phyloP scores from a whole-genome alignment of 805 yeast species.

The Hanseniaspora thailandica region DNA sequence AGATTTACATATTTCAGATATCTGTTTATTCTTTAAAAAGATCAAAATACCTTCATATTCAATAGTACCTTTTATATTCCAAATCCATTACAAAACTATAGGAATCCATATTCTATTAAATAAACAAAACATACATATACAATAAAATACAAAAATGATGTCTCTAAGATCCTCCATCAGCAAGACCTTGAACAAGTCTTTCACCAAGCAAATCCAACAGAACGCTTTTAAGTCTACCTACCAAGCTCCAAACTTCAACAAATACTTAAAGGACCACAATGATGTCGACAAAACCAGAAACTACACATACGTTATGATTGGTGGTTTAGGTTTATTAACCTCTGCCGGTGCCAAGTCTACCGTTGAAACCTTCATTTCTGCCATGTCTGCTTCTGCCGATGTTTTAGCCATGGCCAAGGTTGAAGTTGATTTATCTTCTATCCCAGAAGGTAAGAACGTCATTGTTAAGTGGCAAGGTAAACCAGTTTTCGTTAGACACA shows the following conservation, averaged over 20 bases:
- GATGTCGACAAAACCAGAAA: slow-evolving; percentile 71
- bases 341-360: slow-evolving; percentile 96
- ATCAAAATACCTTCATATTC: not conserved
- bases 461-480: slow-evolving; percentile 99
- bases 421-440: slow-evolving; percentile 84
- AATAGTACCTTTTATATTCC: not conserved
- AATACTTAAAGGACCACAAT: slow-evolving; percentile 58
- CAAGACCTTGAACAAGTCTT: slow-evolving; percentile 14
- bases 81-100: not conserved
- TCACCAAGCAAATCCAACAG: slow-evolving; percentile 14
- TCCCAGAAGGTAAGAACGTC: slow-evolving; percentile 96
- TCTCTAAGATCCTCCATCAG: slow-evolving; percentile 22
- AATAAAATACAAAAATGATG: slow-evolving; percentile 18
- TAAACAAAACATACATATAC: not conserved
- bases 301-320: slow-evolving; percentile 94
- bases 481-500: slow-evolving; percentile 98
- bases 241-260: slow-evolving; percentile 83
- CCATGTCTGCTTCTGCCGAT: slow-evolving; percentile 98
- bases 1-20: not conserved
- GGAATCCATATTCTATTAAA: not conserved
- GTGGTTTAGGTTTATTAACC: slow-evolving; percentile 77
- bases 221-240: slow-evolving; percentile 54
- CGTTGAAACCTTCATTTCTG: slow-evolving; percentile 78
- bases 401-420: slow-evolving; percentile 99
- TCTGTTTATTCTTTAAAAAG: no score